phyloP scores from a whole-genome alignment of 371 early-diverging fungal genomes.

The Phascolomyces articulosus region DNA sequence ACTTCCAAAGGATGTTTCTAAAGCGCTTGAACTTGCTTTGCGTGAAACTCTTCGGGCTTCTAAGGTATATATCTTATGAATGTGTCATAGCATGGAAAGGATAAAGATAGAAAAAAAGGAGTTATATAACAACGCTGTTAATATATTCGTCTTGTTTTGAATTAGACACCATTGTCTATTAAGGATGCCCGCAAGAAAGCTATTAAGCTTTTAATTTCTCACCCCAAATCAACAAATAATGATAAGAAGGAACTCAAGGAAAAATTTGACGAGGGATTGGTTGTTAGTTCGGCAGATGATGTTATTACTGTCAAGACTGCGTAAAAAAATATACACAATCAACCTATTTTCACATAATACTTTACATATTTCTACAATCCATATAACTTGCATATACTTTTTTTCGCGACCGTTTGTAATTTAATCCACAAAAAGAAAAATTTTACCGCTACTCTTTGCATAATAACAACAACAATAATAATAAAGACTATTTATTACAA shows the following conservation, averaged over 20 bases:
- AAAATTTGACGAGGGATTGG: slow-evolving; percentile 16
- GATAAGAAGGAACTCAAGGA: slow-evolving; percentile 23
- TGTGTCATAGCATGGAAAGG: too few relatives aligned
- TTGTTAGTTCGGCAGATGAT: slow-evolving; percentile 23
- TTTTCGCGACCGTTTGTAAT: too few relatives aligned
- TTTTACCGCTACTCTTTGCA: too few relatives aligned
- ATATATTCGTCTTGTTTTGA: background rate
- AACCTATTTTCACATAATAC: too few relatives aligned
- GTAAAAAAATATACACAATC: too few relatives aligned
- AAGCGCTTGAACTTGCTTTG: slow-evolving; percentile 32
- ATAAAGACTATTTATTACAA: too few relatives aligned
- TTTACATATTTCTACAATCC: too few relatives aligned
- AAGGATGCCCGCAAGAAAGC: slow-evolving; percentile 42
- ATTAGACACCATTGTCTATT: slow-evolving; percentile 27
- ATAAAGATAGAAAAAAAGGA: too few relatives aligned
- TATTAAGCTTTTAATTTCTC: slow-evolving; percentile 31
- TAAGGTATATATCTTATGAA: slow-evolving; percentile 5
- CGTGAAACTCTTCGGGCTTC: slow-evolving; percentile 31
- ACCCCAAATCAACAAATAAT: slow-evolving; percentile 26
- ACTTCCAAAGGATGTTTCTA: slow-evolving; percentile 26
- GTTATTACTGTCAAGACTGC: slow-evolving; percentile 12
- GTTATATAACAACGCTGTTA: too few relatives aligned
- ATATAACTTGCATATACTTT: too few relatives aligned
- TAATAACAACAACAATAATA: too few relatives aligned
- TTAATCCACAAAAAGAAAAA: too few relatives aligned